A percentile compares a stretch with the other conserved stretches of the same genome.
phyloP scores from a whole-genome alignment of 257 asterid species.

The Primulina tabacum region DNA sequence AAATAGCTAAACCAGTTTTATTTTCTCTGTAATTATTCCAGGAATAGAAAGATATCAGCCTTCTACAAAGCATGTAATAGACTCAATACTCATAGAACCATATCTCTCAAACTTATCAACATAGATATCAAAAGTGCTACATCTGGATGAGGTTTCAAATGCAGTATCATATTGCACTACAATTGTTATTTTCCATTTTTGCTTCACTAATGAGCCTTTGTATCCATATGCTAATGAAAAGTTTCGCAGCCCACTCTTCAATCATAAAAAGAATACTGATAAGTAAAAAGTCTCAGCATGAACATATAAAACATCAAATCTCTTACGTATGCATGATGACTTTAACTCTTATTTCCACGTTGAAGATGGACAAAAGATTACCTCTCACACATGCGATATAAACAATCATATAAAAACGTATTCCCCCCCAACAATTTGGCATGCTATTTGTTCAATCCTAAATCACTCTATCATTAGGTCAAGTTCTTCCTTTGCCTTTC shows the following conservation, averaged over 20 bases:
- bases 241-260: not conserved
- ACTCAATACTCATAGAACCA: not conserved
- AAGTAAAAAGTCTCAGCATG: not conserved
- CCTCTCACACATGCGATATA: not conserved
- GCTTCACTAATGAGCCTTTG: not conserved
- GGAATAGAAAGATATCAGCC: not conserved
- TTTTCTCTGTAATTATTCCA: slow-evolving; percentile 5
- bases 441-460: not conserved
- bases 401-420: not conserved
- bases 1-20: not conserved
- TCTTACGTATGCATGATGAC: not conserved
- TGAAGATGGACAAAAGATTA: not conserved
- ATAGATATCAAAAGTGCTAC: not conserved
- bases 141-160: not conserved
- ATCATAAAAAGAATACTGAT: no score
- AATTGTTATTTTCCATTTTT: not conserved
- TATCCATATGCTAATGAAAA: not conserved
- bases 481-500: slow-evolving; percentile 16
- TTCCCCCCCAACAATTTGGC: not conserved
- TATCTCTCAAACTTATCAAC: slow-evolving; percentile 15
- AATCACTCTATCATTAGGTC: not conserved
- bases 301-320: not conserved
- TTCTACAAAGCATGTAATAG: not conserved
- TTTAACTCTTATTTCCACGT: not conserved
- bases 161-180: not conserved